phyloP scores from a whole-genome alignment of 306 rosid genomes.

The Myrica gale region DNA sequence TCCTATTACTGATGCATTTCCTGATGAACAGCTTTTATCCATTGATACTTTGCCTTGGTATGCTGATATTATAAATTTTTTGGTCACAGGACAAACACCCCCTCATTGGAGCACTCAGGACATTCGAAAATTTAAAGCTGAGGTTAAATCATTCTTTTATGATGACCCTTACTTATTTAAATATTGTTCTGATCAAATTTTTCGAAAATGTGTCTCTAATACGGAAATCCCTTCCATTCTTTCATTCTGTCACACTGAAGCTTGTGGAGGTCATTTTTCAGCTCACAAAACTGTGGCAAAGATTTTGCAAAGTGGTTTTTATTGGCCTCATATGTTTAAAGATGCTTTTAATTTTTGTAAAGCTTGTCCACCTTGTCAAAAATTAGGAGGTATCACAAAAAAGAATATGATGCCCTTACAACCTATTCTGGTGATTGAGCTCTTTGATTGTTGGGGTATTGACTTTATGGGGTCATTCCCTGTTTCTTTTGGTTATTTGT shows the following conservation, averaged over 20 bases:
- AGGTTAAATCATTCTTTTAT: neutral
- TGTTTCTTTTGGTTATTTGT: neutral
- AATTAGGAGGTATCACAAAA: neutral
- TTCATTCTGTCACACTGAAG: neutral
- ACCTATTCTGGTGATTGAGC: neutral
- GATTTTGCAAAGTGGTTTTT: neutral
- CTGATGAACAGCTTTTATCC: neutral
- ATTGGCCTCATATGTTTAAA: neutral
- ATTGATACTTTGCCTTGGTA: neutral
- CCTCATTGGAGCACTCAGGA: neutral
- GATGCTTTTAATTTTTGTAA: neutral
- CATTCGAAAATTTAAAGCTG: neutral
- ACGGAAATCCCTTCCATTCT: neutral
- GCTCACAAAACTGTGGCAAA: neutral
- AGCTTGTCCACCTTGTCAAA: neutral
- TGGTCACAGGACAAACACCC: neutral
- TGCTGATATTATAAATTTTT: neutral
- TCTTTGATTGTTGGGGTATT: neutral
- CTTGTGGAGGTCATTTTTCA: neutral
- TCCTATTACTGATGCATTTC: neutral
- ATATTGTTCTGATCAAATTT: neutral
- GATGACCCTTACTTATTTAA: neutral
- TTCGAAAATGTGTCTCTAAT: neutral
- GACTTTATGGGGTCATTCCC: neutral
- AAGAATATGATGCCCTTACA: neutral